Evolutionary conservation across 495 filamentous ascomycete genomes (phyloP).

Genomic region (Astrothelium subdiscretum): DNA sequence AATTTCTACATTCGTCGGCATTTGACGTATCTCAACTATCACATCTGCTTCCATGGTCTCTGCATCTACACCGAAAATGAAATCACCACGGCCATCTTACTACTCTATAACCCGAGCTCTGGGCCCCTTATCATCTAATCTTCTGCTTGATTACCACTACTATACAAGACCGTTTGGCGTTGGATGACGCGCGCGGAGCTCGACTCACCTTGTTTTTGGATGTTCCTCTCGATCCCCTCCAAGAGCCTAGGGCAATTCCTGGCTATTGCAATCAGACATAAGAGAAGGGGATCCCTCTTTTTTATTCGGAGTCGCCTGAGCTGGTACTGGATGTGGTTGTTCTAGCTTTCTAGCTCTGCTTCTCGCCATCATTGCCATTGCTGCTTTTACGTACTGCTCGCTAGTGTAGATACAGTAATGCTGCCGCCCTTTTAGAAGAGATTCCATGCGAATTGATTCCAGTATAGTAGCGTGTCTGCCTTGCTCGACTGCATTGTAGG

Average conservation of each 20-base stretch:
- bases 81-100: neutral
- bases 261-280: neutral
- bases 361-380: neutral
- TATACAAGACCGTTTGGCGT: neutral
- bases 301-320: neutral
- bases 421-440: neutral
- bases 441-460: neutral
- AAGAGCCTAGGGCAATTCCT: neutral
- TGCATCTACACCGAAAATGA: neutral
- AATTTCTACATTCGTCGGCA: neutral
- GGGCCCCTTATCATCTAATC: neutral
- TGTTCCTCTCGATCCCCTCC: neutral
- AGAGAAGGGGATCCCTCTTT: neutral
- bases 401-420: constrained; percentile 1
- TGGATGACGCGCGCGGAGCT: neutral
- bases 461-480: neutral
- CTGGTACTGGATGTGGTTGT: neutral
- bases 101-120: neutral
- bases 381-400: neutral
- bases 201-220: neutral
- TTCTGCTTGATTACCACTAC: neutral
- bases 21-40: neutral
- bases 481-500: too few species aligned
- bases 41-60: neutral
- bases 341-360: neutral